Conservation (phyloP, 2,329 filamentous ascomycete genomes). For the Epichloe scottii region DNA sequence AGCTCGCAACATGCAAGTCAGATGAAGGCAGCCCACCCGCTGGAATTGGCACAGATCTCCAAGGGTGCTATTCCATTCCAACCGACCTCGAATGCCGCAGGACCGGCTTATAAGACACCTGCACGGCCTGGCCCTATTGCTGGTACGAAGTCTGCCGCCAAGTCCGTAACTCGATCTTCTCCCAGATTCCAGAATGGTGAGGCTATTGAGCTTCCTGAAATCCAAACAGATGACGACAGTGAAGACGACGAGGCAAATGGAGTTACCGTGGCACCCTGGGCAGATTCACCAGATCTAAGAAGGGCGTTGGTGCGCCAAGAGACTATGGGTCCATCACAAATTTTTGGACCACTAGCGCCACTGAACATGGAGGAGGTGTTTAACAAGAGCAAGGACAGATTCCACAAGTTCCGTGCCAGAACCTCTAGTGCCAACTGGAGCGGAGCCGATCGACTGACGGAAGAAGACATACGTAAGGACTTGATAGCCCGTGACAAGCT, state of each 20-base stretch:
- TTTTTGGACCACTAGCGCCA: conserved; percentile 81
- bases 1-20: conserved; percentile 56
- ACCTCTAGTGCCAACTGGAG: conserved; percentile 95
- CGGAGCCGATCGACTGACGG: conserved; percentile 67
- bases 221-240: conserved; percentile 87
- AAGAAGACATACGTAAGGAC: conserved; percentile 76
- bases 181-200: conserved; percentile 84
- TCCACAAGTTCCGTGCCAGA: conserved; percentile 77
- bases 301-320: conserved; percentile 70
- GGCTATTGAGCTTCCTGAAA: conserved; percentile 83
- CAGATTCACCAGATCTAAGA: conserved; percentile 72
- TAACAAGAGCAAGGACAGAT: conserved; percentile 70
- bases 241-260: conserved; percentile 53
- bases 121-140: conserved; percentile 36
- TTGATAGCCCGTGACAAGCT: conserved; percentile 67
- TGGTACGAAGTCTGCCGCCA: conserved; percentile 42
- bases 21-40: conserved; percentile 50
- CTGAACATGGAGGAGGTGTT: conserved; percentile 97
- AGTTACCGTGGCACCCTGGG: conserved; percentile 61
- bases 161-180: conserved; percentile 54
- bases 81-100: conserved; percentile 47
- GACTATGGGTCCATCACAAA: conserved; percentile 65
- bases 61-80: conserved; percentile 87
- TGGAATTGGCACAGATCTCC: conserved; percentile 78
- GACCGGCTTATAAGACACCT: conserved; percentile 55